phyloP scores from a whole-genome alignment of 108 stramenopile species.

The Aurantiochytrium sp. region DNA sequence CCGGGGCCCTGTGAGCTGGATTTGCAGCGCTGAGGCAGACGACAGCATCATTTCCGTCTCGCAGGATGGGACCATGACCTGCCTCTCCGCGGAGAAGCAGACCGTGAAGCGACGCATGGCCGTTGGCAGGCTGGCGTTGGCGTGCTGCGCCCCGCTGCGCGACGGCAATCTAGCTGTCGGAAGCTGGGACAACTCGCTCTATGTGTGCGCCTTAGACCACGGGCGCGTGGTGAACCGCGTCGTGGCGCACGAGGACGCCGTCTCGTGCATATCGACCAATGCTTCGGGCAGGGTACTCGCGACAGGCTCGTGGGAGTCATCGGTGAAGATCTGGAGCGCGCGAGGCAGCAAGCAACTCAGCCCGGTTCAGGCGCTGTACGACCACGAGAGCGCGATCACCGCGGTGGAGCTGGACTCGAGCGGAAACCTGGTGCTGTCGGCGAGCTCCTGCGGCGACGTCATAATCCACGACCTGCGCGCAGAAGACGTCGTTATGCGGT shows the following conservation, averaged over 20 bases:
- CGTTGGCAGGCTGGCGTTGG: conserved; percentile 31
- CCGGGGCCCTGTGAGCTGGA: conserved; percentile 31
- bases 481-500: neutral
- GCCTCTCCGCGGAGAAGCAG: neutral
- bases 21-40: neutral
- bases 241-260: conserved; percentile 37
- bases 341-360: neutral
- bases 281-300: conserved; percentile 30
- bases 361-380: conserved; percentile 44
- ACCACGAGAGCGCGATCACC: conserved; percentile 47
- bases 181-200: conserved; percentile 46
- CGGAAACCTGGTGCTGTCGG: conserved; percentile 16
- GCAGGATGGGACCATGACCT: neutral
- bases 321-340: conserved; percentile 45
- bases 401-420: conserved; percentile 33
- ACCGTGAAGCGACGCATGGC: conserved; percentile 23
- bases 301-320: conserved; percentile 54
- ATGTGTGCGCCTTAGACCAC: conserved; percentile 33
- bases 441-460: neutral
- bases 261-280: conserved; percentile 13
- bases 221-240: conserved; percentile 36
- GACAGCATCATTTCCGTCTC: neutral
- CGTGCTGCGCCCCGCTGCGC: conserved; percentile 34
- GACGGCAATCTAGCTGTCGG: conserved; percentile 39
- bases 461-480: neutral